Evolutionary conservation across 352 stramenopile genomes (phyloP).

Genomic region (Globisporangium heterothallicum): DNA sequence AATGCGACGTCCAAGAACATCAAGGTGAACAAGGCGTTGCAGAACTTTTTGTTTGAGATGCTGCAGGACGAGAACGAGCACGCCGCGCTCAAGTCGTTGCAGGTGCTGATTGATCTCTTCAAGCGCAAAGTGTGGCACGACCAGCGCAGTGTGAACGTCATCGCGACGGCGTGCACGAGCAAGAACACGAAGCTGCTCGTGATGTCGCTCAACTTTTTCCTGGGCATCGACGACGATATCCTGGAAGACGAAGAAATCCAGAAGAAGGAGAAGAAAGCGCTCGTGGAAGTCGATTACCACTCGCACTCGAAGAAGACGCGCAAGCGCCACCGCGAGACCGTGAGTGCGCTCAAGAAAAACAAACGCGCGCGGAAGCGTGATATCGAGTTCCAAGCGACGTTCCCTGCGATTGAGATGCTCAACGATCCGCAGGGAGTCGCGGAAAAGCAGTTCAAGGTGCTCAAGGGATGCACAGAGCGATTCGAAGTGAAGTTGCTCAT

Average conservation of each 20-base stretch:
- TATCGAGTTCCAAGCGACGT: conserved; percentile 76
- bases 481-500: conserved; percentile 96
- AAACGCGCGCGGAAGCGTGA: conserved; percentile 78
- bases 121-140: conserved; percentile 96
- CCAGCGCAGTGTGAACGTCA: conserved; percentile 94
- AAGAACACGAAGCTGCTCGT: conserved; percentile 86
- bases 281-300: conserved; percentile 91
- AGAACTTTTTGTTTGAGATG: conserved; percentile 95
- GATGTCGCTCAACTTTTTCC: conserved; percentile 96
- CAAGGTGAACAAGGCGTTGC: conserved; percentile 93
- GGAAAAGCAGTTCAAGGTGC: conserved; percentile 91
- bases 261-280: conserved; percentile 80
- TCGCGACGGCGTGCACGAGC: conserved; percentile 89
- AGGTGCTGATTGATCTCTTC: conserved; percentile 95
- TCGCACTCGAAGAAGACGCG: conserved; percentile 97
- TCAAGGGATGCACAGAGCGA: conserved; percentile 84
- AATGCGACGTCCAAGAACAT: conserved; percentile 92
- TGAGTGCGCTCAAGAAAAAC: conserved; percentile 88
- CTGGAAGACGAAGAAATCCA: conserved; percentile 93
- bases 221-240: conserved; percentile 97
- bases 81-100: conserved; percentile 86
- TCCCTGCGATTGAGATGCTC: conserved; percentile 97
- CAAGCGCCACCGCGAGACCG: conserved; percentile 80
- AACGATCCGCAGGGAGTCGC: conserved; percentile 95
- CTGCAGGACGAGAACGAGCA: conserved; percentile 87